These are phyloP conservation scores for Plasmodium malariae DNA, from an alignment of 169 alveolate species.

Conservation along the genomic window DNA sequence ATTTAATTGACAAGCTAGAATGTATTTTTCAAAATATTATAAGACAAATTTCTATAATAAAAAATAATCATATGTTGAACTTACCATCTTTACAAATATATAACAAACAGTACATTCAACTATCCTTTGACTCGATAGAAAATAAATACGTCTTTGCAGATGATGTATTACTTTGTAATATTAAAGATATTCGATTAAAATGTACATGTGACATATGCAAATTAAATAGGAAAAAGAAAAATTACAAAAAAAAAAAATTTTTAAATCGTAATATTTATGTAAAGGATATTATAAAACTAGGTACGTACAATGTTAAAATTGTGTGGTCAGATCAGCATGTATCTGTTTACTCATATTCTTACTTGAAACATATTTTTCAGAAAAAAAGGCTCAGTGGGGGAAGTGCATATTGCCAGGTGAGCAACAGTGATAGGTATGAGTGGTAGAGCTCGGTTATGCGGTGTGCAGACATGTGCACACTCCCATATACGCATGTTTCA, in stretches of 20 bases:
- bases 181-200: conserved; percentile 65
- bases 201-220: conserved; percentile 46
- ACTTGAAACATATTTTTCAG: conserved; percentile 52
- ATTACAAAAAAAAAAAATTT: neutral
- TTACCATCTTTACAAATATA: conserved; percentile 62
- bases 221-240: conserved; percentile 7
- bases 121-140: conserved; percentile 74
- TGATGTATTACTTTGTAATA: conserved; percentile 71
- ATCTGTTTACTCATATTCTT: conserved; percentile 75
- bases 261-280: conserved; percentile 76
- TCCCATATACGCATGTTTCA: too few species aligned
- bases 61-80: conserved; percentile 55
- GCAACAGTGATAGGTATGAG: conserved; percentile 7
- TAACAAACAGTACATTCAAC: conserved; percentile 41
- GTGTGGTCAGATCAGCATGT: conserved; percentile 93
- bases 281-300: conserved; percentile 84
- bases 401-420: conserved; percentile 8
- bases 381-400: neutral
- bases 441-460: conserved; percentile 38
- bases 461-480: too few species aligned
- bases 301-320: conserved; percentile 92
- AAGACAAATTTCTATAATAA: conserved; percentile 79
- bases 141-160: conserved; percentile 75
- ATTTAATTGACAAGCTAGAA: conserved; percentile 78
- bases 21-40: conserved; percentile 83